Base-by-base conservation (phyloP, 805 yeast species). In the Candida michaelii region DNA sequence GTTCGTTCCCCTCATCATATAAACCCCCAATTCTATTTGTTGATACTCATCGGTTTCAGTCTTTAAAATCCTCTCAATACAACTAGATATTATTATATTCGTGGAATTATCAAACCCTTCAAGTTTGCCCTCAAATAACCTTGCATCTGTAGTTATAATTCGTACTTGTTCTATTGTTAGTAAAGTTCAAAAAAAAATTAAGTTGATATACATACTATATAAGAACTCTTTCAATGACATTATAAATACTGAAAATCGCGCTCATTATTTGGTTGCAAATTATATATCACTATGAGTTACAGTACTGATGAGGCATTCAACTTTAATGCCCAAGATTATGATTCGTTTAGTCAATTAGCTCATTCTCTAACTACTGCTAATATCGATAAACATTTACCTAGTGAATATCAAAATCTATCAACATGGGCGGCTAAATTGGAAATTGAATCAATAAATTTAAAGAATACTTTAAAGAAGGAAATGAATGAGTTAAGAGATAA, bases 41-140 rank as follows among this genome's bases (percentile, higher is more conserved):
- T 67, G 63, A 43, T 64, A 66, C 39, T 63, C 69, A 36, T 56
- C 59, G 8, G 63, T 63, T 4, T 61, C 61, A 13, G 5, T 24
- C 39, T 66, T 69, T 33, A 80, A 67, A 13, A 79, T 55, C 36
- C 83, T 59, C 54, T 82, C 85, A 15, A 64, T 57, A 13, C 83
- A 72, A 30, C 70, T 60, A 2, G 77, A 62, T 30, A 84, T 60
- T 30, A 83, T 66, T 27, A 85, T 53, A 54, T 85, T 85, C 17
- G 85, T 77, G 34, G 78, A 69, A 48, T 80, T 77, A 57, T 85
- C 91, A 52, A 69, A 83, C 5, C 90, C 89, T 49, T 63, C 63
- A 16, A 70, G 62, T 15, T 53, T 58, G 3, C 76, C 76, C 51
- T 69, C 73, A 45, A 68, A 70, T 27, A 66, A 53, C 31, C 76